Evolutionary conservation across 495 filamentous ascomycete genomes (phyloP).

Genomic region (Collariella sp.): DNA sequence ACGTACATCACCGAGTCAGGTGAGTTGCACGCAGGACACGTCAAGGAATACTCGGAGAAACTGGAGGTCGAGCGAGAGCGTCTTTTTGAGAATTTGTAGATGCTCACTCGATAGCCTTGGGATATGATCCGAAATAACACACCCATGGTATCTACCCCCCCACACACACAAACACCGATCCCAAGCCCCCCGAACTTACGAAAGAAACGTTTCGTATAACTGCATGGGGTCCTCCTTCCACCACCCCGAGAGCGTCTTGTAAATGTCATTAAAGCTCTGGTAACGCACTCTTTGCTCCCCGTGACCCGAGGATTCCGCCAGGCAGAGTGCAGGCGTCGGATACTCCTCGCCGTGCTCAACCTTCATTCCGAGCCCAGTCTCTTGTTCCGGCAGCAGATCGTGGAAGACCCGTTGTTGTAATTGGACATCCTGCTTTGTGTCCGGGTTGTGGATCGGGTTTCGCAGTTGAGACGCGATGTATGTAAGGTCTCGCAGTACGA

Average conservation of each 20-base stretch:
- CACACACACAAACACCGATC: neutral
- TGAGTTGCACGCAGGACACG: constrained; percentile 27
- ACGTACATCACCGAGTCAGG: constrained; percentile 49
- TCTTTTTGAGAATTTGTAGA: constrained; percentile 30
- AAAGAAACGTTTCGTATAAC: constrained; percentile 11
- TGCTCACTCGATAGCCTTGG: neutral
- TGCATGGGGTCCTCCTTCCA: constrained; percentile 4
- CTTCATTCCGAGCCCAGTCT: neutral
- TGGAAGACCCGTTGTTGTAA: constrained; percentile 2
- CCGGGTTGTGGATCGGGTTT: constrained; percentile 13
- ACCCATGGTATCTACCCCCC: constrained; percentile 7
- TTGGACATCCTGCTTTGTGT: constrained; percentile 8
- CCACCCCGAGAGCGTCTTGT: constrained; percentile 6
- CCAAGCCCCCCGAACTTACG: neutral
- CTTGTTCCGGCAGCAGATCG: neutral
- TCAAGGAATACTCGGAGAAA: constrained; percentile 20
- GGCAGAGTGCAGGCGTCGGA: neutral
- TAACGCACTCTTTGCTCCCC: neutral
- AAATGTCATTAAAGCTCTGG: neutral
- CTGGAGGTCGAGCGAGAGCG: constrained; percentile 22
- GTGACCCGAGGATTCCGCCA: neutral
- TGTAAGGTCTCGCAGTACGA: constrained; percentile 20
- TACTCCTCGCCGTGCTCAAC: neutral
- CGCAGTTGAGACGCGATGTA: constrained; percentile 19
- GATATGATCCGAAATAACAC: neutral